Conservation (phyloP, 441 rosid species). For the Erodium texanum region DNA sequence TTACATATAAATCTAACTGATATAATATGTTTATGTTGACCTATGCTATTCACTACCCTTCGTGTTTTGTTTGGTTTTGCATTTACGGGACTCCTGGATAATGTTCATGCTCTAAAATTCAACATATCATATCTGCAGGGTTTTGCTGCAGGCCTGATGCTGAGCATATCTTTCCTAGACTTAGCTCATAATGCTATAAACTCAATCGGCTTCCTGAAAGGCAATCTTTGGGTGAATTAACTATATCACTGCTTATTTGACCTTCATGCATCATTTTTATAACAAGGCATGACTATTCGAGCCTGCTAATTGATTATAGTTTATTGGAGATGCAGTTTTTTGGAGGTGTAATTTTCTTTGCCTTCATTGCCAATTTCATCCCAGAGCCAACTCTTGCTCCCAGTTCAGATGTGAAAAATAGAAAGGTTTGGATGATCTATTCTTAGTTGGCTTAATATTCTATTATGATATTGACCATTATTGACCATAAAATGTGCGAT, state of each 20-base stretch:
- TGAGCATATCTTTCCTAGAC: slow-evolving; percentile 95
- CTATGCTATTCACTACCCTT: not conserved
- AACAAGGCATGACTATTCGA: slow-evolving; percentile 16
- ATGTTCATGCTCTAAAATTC: slow-evolving; percentile 17
- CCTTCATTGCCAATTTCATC: slow-evolving; percentile 66
- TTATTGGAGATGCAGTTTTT: slow-evolving; percentile 60
- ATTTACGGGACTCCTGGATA: not conserved
- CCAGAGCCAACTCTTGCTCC: slow-evolving; percentile 77
- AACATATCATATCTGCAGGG: slow-evolving; percentile 47
- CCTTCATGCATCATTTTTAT: slow-evolving; percentile 11
- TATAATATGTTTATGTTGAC: not conserved
- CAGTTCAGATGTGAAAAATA: slow-evolving; percentile 48
- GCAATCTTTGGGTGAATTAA: slow-evolving; percentile 83
- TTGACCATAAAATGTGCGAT: not conserved
- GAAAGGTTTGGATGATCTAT: slow-evolving; percentile 46
- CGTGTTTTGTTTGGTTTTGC: not conserved
- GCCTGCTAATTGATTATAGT: slow-evolving; percentile 24
- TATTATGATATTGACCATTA: not conserved
- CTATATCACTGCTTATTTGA: slow-evolving; percentile 19
- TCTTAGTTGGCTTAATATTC: not conserved
- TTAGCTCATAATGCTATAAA: slow-evolving; percentile 95
- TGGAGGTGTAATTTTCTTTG: slow-evolving; percentile 91
- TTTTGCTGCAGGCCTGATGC: slow-evolving; percentile 96
- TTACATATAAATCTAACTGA: slow-evolving; percentile 8
- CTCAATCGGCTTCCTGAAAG: slow-evolving; percentile 90